Conservation (phyloP, 768 basidiomycete genomes). For the Pleurotus cornucopiae region DNA sequence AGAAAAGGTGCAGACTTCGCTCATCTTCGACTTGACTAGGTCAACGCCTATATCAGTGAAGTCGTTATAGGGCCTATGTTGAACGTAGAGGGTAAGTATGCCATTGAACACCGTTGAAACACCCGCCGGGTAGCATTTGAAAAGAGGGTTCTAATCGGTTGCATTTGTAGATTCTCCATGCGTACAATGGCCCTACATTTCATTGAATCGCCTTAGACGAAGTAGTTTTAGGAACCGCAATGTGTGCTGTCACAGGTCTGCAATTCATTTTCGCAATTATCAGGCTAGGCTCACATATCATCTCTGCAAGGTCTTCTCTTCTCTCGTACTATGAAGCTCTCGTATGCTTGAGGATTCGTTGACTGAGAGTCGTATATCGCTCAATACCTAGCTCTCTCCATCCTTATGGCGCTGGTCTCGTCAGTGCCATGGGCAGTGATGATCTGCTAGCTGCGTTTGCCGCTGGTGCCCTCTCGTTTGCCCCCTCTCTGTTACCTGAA, state of each 20-base stretch:
- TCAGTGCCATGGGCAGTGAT: conserved; percentile 77
- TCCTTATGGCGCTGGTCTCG: conserved; percentile 75
- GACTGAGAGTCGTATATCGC: conserved; percentile 86
- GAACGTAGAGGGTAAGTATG: conserved; percentile 61
- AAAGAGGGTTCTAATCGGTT: conserved; percentile 85
- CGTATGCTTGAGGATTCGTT: conserved; percentile 57
- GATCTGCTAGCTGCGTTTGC: conserved; percentile 90
- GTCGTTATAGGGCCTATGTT: conserved; percentile 66
- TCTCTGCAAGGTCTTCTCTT: background rate
- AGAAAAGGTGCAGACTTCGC: conserved; percentile 50
- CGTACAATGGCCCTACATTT: background rate
- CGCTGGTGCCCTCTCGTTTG: conserved; percentile 39
- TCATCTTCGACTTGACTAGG: too few relatives aligned
- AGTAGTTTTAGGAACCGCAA: conserved; percentile 66
- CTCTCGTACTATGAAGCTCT: conserved; percentile 67
- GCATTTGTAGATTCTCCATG: conserved; percentile 53
- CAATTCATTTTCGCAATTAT: background rate
- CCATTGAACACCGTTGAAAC: conserved; percentile 64
- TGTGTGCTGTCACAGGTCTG: conserved; percentile 48
- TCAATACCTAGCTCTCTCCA: conserved; percentile 69
- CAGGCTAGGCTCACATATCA: too few relatives aligned
- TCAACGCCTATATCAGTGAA: conserved; percentile 77
- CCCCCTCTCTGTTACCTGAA: too few relatives aligned
- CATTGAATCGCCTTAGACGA: conserved; percentile 47
- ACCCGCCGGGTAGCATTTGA: conserved; percentile 57